Conservation (phyloP, 2,329 filamentous ascomycete species). For the Chrysoporthe puriensis region DNA sequence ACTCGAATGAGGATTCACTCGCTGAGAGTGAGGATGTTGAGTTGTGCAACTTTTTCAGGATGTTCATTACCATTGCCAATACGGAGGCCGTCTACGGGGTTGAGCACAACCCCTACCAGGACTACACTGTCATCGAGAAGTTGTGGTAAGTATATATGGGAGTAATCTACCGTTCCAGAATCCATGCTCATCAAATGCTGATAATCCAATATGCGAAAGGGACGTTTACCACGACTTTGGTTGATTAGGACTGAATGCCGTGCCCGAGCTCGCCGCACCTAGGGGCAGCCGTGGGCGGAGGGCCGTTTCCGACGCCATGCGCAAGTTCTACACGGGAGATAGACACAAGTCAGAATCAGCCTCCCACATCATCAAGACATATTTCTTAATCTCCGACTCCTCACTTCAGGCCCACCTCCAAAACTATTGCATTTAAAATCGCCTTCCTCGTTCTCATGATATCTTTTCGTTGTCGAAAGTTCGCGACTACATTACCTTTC, state of each 20-base stretch:
- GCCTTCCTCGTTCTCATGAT: no score
- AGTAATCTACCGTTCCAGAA: not conserved
- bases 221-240: conserved; percentile 4
- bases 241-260: not conserved
- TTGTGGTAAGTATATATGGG: conserved; percentile 1
- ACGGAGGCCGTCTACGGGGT: not conserved
- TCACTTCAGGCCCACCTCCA: no score
- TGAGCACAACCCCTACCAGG: conserved; percentile 1
- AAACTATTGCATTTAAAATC: no score
- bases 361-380: not conserved
- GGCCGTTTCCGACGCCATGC: conserved; percentile 1
- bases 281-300: not conserved
- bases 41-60: conserved; percentile 4
- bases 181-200: not conserved
- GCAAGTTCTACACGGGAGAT: not conserved
- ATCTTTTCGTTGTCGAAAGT: no score
- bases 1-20: not conserved
- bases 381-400: no score
- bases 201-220: not conserved
- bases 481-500: no score
- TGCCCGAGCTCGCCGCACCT: not conserved
- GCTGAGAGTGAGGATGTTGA: not conserved
- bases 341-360: not conserved
- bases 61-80: not conserved
- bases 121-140: not conserved